Base-by-base conservation (phyloP, 768 basidiomycete genomes). In the Mycena haematopus region DNA sequence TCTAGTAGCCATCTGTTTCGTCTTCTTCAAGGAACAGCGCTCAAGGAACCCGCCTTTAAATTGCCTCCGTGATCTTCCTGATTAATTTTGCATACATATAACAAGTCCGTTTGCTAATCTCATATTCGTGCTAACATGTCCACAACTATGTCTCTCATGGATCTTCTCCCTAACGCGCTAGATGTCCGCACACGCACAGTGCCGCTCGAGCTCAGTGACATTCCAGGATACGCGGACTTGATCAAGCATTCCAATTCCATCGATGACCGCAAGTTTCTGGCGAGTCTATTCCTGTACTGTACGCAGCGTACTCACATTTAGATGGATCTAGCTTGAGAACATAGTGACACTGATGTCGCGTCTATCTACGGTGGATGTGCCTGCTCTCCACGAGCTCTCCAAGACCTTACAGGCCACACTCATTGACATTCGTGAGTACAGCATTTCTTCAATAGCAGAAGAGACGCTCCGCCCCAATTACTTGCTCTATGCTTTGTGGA, bases 261-360 rank as follows among this genome's bases (percentile, higher is more conserved):
- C 42, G 79, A 92, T 68, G 90, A 92, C 70, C 83, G 90, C 62
- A 72, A 83, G 29, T 73, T 90, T 65, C 72, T 91, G 72, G 89
- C 82, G 70, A 72, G 82, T 77, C 33, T 27, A 27, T 17, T 29
- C 7, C 17, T 15, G 17, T n/a, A 27, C 19, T n/a, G 24, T 21
- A 9, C 29, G 29, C 21, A 21, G 42, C 40, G 11, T 45, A 29
- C 40, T 27, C 54, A n/a, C 50, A 62, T 40, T 69, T 69, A 25
- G 63, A 45, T 3, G 24, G n/a, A 6, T n/a, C 17, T 58, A 90
- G 88, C 83, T 92, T 33, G 91, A 92, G 74, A 82, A 84, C 47
- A 61, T 85, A 9, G 71, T 92, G 52, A 75, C 79, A 21, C 65
- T 85, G 33, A 88, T 92, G 87, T 79, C 91, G 2, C 80, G 80